Conservation (phyloP, 2,329 filamentous ascomycete species). For the Beauveria sp. region DNA sequence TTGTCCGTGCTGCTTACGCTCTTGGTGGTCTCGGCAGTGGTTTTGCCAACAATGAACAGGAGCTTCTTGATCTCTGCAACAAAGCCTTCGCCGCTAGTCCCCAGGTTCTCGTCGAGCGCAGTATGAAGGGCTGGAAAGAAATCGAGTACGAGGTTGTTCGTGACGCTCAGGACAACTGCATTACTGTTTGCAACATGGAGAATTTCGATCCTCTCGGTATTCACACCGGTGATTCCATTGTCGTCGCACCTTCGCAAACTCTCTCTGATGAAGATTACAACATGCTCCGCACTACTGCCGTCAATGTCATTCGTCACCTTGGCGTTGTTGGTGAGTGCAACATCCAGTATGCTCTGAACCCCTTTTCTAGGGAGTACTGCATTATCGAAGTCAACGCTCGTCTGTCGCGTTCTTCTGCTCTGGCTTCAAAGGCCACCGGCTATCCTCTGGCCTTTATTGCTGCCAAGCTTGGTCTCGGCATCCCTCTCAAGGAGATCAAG, state of each 20-base stretch:
- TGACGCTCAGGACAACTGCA: slow-evolving; percentile 94
- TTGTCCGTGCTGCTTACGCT: slow-evolving; percentile 92
- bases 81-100: slow-evolving; percentile 94
- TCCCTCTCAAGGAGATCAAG: slow-evolving; percentile 90
- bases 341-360: slow-evolving; percentile 96
- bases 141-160: slow-evolving; percentile 98
- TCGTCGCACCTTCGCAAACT: slow-evolving; percentile 94
- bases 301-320: slow-evolving; percentile 94
- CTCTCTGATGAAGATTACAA: slow-evolving; percentile 98
- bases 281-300: slow-evolving; percentile 93
- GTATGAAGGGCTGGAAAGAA: slow-evolving; percentile 99
- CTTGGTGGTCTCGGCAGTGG: slow-evolving; percentile 92
- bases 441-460: slow-evolving; percentile 96
- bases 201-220: slow-evolving; percentile 98
- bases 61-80: slow-evolving; percentile 81
- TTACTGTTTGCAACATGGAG: slow-evolving; percentile 99
- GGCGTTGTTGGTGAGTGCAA: slow-evolving; percentile 98
- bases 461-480: slow-evolving; percentile 89
- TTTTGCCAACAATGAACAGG: slow-evolving; percentile 80
- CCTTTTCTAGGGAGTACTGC: slow-evolving; percentile 91
- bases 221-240: slow-evolving; percentile 96
- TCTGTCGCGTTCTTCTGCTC: slow-evolving; percentile 86
- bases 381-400: slow-evolving; percentile 99
- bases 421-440: slow-evolving; percentile 94
- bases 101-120: slow-evolving; percentile 92